These are phyloP conservation scores for Cucurbita maxima DNA, from an alignment of 306 rosid species.

Conservation along the genomic window DNA sequence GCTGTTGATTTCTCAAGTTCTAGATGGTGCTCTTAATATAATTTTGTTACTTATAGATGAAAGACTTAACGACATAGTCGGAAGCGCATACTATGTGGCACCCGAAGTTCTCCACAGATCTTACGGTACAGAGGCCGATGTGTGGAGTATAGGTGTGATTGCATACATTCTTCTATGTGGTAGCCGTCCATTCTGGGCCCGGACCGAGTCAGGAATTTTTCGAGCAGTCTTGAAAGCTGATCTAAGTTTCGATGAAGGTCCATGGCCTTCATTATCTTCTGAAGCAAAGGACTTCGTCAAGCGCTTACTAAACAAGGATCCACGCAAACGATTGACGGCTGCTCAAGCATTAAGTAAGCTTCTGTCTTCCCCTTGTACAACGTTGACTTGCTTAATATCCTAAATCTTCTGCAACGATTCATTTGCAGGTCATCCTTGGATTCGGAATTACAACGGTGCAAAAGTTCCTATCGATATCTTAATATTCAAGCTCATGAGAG, in stretches of 20 bases:
- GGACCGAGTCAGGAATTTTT: slow-evolving; percentile 92
- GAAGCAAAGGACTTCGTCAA: slow-evolving; percentile 94
- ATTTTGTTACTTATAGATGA: slow-evolving; percentile 43
- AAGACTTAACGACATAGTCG: slow-evolving; percentile 95
- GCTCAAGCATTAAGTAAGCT: slow-evolving; percentile 84
- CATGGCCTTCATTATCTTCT: slow-evolving; percentile 79
- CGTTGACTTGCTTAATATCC: neutral
- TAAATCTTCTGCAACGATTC: slow-evolving; percentile 10
- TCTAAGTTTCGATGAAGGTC: slow-evolving; percentile 87
- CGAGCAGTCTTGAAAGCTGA: slow-evolving; percentile 90
- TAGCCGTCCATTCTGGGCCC: slow-evolving; percentile 99
- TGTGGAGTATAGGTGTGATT: slow-evolving; percentile 94
- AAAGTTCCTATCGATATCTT: slow-evolving; percentile 77
- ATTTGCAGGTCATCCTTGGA: slow-evolving; percentile 96
- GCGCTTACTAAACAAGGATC: slow-evolving; percentile 79
- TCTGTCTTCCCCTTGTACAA: neutral
- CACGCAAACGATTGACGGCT: slow-evolving; percentile 89
- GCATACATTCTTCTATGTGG: slow-evolving; percentile 97
- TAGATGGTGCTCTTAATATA: neutral
- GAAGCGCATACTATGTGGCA: slow-evolving; percentile 97
- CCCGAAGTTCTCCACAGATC: slow-evolving; percentile 98
- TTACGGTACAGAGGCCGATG: slow-evolving; percentile 90
- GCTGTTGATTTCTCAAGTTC: neutral
- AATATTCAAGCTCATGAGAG: slow-evolving; percentile 74
- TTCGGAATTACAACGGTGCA: slow-evolving; percentile 45